Conservation (phyloP, 2,329 filamentous ascomycete genomes). For the Albifimbria verrucaria region DNA sequence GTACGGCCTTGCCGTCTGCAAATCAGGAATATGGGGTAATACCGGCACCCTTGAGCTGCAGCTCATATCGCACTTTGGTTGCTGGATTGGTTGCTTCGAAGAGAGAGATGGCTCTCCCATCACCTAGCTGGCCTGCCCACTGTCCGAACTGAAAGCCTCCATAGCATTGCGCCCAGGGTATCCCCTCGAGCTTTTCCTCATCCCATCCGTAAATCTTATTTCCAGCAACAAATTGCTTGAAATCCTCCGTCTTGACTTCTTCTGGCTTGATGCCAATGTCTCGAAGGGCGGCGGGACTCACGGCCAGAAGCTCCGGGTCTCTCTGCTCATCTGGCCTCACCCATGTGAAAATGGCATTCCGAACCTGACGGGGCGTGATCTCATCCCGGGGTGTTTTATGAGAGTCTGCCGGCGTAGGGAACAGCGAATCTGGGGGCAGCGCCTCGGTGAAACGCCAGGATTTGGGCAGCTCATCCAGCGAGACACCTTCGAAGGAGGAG, state of each 20-base stretch:
- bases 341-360: slow-evolving; percentile 82
- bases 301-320: slow-evolving; percentile 74
- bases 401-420: slow-evolving; percentile 76
- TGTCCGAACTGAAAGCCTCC: slow-evolving; percentile 78
- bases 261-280: slow-evolving; percentile 73
- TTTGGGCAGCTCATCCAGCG: slow-evolving; percentile 57
- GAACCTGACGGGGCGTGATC: slow-evolving; percentile 79
- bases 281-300: slow-evolving; percentile 73
- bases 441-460: slow-evolving; percentile 63
- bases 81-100: slow-evolving; percentile 81
- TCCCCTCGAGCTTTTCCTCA: slow-evolving; percentile 61
- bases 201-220: slow-evolving; percentile 81
- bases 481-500: slow-evolving; percentile 23
- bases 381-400: slow-evolving; percentile 75
- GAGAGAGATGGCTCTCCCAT: slow-evolving; percentile 89
- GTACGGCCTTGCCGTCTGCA: slow-evolving; percentile 90
- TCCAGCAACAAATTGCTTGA: slow-evolving; percentile 74
- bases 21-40: slow-evolving; percentile 94
- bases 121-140: slow-evolving; percentile 94
- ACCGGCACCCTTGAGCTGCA: slow-evolving; percentile 93
- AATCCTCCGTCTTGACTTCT: slow-evolving; percentile 69
- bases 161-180: slow-evolving; percentile 99
- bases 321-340: slow-evolving; percentile 74
- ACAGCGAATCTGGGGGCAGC: slow-evolving; percentile 73
- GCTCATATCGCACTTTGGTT: slow-evolving; percentile 74